Conservation (phyloP, 2,329 filamentous ascomycete genomes). For the Calonectria hawksworthii region DNA sequence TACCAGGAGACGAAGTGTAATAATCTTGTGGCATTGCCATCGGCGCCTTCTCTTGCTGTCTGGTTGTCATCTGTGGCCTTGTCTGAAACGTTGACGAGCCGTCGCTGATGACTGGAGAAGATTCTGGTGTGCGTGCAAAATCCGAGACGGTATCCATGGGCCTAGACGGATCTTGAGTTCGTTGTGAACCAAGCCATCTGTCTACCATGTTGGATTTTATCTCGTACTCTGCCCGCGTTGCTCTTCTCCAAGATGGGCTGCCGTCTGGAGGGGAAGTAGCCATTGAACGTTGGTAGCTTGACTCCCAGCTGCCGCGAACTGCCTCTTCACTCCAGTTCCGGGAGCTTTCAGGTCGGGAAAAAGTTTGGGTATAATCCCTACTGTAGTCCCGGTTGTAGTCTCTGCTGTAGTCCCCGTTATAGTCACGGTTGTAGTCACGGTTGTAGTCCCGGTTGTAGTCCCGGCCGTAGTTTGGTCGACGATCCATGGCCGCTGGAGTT, state of each 20-base stretch:
- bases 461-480: constrained; percentile 31
- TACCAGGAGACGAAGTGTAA: constrained; percentile 31
- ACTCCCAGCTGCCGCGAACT: constrained; percentile 44
- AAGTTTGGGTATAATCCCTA: constrained; percentile 14
- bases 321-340: constrained; percentile 48
- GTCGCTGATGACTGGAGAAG: constrained; percentile 45
- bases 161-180: constrained; percentile 34
- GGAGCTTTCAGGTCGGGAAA: constrained; percentile 37
- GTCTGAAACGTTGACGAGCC: constrained; percentile 40
- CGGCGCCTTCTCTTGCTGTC: constrained; percentile 33
- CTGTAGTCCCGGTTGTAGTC: background rate
- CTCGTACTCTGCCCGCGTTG: constrained; percentile 34
- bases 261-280: constrained; percentile 39
- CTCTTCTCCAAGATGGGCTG: constrained; percentile 32
- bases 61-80: constrained; percentile 22
- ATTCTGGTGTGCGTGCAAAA: constrained; percentile 39
- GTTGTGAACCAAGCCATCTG: constrained; percentile 44
- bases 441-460: background rate
- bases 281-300: constrained; percentile 39
- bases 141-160: constrained; percentile 39
- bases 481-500: constrained; percentile 37
- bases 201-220: constrained; percentile 40
- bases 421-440: background rate
- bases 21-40: constrained; percentile 24
- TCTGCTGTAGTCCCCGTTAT: background rate